Base-by-base conservation (phyloP, 192 early-diverging fungal genomes). In the Martensiomyces pterosporus region DNA sequence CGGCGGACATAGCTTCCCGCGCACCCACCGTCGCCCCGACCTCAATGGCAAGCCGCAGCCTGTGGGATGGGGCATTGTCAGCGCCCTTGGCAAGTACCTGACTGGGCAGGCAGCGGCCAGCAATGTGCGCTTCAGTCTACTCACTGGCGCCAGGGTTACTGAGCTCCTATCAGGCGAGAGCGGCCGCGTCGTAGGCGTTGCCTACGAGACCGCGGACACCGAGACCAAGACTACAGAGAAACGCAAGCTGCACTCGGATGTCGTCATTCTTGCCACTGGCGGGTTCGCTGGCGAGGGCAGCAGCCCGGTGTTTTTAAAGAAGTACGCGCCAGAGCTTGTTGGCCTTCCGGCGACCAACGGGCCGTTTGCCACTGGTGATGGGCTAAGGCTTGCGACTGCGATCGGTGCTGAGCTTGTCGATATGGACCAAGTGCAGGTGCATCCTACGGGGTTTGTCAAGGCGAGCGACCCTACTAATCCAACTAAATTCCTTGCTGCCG, bases 391-490 rank as follows among this genome's bases (percentile, higher is more conserved):
- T 82, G 74, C 86, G 32, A 55, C 79, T 18, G 83, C 78, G 10
- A 75, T 83, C 42, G 92, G 92, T 26, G 90, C 83, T 19, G 88
- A 86, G 76, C 81, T 85, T 42, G 85, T 94, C 45, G 91, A 93
- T 76, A 85, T 97, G 82, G 90, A 97, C 49, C 93, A 90, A 70
- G 88, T 97, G 41, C 94, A 97, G 73, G 90, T 97, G 25, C 91
- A 97, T 59, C 94, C 94, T n/a, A 97, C 94, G 23, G 94, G 94
- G 55, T 78, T 94, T 46, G 91, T 97, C 26, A 87, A 91, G 55
- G 85, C 86, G 35, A 80, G 79, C n/a, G 89, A 93, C 27, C 91
- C 91, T 13, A 79, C 87, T 55, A 87, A 87, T 44, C 87, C 90
- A 55, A 87, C 91, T 63, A 93, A 93, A 82, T 91, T 97, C 67